Percentiles rank a stretch among this genome's conserved stretches.
phyloP scores from a whole-genome alignment of 495 filamentous ascomycete genomes.

The Xylaria nigripes region DNA sequence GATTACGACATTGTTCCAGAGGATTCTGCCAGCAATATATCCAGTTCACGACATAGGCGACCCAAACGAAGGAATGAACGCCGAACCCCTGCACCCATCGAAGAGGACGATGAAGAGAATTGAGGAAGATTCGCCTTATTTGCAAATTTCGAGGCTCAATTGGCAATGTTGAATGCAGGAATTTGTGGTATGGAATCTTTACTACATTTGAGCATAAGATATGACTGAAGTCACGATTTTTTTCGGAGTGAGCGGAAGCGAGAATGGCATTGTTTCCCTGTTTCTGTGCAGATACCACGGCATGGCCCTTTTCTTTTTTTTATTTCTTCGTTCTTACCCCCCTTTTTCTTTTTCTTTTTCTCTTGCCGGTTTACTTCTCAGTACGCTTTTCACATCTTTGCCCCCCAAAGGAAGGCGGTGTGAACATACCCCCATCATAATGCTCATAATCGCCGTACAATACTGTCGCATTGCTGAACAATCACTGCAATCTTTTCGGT shows the following conservation, averaged over 20 bases:
- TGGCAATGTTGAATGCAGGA: not conserved
- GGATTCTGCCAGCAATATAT: constrained; percentile 80
- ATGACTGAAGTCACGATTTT: constrained; percentile 3
- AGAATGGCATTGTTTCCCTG: constrained; percentile 1
- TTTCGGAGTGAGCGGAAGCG: constrained; percentile 1
- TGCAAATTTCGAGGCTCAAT: not conserved
- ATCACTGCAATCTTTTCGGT: not conserved
- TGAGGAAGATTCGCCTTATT: constrained; percentile 1
- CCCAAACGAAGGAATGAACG: constrained; percentile 65
- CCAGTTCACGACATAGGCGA: constrained; percentile 59
- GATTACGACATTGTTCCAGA: constrained; percentile 68
- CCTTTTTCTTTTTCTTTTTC: not conserved
- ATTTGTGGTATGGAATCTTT: not conserved
- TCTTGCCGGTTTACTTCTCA: not conserved
- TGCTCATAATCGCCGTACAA: not conserved
- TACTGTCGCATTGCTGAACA: not conserved
- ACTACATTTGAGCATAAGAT: constrained; percentile 3
- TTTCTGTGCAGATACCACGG: constrained; percentile 8
- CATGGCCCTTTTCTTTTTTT: constrained; percentile 6
- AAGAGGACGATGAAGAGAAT: constrained; percentile 67
- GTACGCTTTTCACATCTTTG: no score
- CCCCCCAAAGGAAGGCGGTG: not conserved
- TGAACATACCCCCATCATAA: not conserved
- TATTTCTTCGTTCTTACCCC: not conserved
- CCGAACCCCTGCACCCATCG: constrained; percentile 73